Evolutionary conservation across 305 asterid species (phyloP), one percentile per base, ranked within the genome.

Genomic region (Fraxinus platypoda): DNA sequence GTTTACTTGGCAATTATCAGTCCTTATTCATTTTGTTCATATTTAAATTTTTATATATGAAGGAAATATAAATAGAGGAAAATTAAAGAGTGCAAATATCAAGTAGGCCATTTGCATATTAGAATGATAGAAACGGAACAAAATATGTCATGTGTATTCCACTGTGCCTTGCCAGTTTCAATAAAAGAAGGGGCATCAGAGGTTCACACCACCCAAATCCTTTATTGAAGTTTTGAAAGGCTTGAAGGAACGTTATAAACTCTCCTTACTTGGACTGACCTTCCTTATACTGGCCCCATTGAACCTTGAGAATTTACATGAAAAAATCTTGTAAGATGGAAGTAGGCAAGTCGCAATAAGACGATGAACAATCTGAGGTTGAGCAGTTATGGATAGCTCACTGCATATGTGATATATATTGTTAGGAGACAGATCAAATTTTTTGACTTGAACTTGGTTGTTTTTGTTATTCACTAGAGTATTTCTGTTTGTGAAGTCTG

Each of bases 251-350:
- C 37, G 9, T 83, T 75, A 8, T 41, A 33, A 66, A 37, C 80
- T 82, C 19, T 46, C 38, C 41, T 70, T 31, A 70, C 41, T 13
- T 31, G 38, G 38, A 70, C 37, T 68, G 72, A 74, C 31, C 71
- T 30, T 21, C 52, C 23, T 73, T 72, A 5, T 34, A n/a, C 34
- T 66, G 49, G 0, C 25, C 75, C 54, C 76, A 38, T 23, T 35
- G 52, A 54, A 19, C 25, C 74, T 46, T 43, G 52, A 41, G 75
- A 70, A 70, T 70, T 64, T 49, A 31, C 66, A 43, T 74, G 76
- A 78, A 33, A 83, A 79, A 62, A 49, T 52, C 54, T 8, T 31
- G 19, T 49, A 34, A 12, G 80, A 21, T 77, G 71, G 80, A 77
- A 77, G 30, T 77, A 33, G 26, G 80, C 72, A 77, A 77, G 30